A percentile compares a stretch with the other conserved stretches of the same genome.
These are phyloP conservation scores for Scenedesmus sp. DNA, from an alignment of 163 green algal genomes.

Conservation along the genomic window DNA sequence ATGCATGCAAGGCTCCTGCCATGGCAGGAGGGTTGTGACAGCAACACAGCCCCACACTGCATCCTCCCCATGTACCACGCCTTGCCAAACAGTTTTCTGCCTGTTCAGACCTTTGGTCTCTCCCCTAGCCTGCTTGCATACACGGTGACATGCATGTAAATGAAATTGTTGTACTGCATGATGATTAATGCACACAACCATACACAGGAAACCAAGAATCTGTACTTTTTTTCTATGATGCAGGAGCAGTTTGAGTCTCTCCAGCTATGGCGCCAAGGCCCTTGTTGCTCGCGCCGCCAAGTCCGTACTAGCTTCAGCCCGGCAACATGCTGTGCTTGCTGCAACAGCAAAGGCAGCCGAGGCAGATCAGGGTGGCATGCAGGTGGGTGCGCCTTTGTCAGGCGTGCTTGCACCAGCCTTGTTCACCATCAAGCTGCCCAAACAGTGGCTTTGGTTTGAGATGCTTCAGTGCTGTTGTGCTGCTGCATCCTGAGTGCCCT, in stretches of 20 bases:
- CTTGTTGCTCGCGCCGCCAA: slow-evolving; percentile 4
- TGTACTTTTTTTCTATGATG: background rate
- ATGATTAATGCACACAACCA: no score
- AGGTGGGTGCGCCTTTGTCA: background rate
- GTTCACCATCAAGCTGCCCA: background rate
- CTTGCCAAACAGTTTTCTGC: no score
- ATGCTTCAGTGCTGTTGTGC: background rate
- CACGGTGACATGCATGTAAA: no score
- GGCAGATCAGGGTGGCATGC: background rate
- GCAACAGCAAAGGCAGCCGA: slow-evolving; percentile 8
- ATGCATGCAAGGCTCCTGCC: no score
- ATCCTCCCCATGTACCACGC: no score
- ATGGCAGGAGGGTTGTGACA: no score
- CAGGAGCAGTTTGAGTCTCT: background rate
- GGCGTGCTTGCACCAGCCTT: background rate
- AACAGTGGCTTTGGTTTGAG: background rate
- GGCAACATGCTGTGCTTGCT: slow-evolving; percentile 34
- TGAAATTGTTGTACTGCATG: no score
- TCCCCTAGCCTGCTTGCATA: no score
- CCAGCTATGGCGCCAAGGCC: background rate
- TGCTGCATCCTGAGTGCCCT: background rate
- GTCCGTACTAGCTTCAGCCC: slow-evolving; percentile 7
- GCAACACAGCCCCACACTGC: no score
- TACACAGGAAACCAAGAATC: no score
- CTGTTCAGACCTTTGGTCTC: no score